These are phyloP conservation scores for Triticum dicoccoides DNA, from an alignment of 176 grass and related monocot species.

Conservation along the genomic window DNA sequence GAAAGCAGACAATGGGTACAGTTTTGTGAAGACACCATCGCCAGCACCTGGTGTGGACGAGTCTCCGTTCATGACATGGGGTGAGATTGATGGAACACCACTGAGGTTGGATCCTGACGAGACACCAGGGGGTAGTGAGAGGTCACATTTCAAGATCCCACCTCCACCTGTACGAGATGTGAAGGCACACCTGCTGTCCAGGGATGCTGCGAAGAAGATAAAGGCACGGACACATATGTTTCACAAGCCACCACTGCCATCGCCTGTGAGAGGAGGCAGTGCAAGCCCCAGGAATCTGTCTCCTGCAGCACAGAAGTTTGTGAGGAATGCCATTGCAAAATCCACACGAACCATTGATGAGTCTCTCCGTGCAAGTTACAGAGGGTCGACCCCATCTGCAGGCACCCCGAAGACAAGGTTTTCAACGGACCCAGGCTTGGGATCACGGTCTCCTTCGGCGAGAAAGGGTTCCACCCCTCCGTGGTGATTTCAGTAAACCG, in stretches of 20 bases:
- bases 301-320: conserved; percentile 83
- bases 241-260: conserved; percentile 78
- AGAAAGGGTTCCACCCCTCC: conserved; percentile 63
- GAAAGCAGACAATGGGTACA: conserved; percentile 72
- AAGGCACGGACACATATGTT: conserved; percentile 68
- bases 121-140: conserved; percentile 39
- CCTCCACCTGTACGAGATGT: conserved; percentile 64
- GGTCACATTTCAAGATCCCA: conserved; percentile 74
- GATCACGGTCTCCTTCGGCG: conserved; percentile 64
- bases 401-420: conserved; percentile 75
- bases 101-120: conserved; percentile 76
- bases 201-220: conserved; percentile 87
- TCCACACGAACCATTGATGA: conserved; percentile 70
- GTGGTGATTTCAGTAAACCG: conserved; percentile 50
- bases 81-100: conserved; percentile 89
- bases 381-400: conserved; percentile 60
- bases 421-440: conserved; percentile 73
- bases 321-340: conserved; percentile 83
- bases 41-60: conserved; percentile 88
- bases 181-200: conserved; percentile 82
- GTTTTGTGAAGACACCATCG: conserved; percentile 83
- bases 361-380: conserved; percentile 91
- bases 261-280: conserved; percentile 67
- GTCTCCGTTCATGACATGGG: conserved; percentile 97
- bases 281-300: conserved; percentile 83